A percentile compares a stretch with the other conserved stretches of the same genome.
Evolutionary conservation across 163 green algal species (phyloP).

Genomic region (Smithsoniella earleae): DNA sequence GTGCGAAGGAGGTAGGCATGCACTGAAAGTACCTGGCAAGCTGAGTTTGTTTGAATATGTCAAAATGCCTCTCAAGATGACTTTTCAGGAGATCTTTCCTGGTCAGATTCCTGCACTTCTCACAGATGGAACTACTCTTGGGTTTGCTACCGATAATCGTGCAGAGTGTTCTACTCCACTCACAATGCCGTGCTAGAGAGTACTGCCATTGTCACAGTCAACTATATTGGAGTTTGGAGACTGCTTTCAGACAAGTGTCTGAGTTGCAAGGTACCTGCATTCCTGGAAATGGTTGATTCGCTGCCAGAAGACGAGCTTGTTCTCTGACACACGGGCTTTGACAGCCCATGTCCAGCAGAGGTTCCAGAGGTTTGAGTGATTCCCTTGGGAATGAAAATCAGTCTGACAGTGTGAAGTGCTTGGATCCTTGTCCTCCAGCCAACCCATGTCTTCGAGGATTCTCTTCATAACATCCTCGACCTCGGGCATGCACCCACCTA

Average conservation of each 20-base stretch:
- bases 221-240: not conserved
- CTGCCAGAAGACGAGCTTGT: slow-evolving; percentile 48
- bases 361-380: no score
- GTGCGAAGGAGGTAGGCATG: slow-evolving; percentile 52
- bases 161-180: no score
- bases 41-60: slow-evolving; percentile 10
- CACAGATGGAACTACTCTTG: no score
- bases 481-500: not conserved
- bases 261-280: slow-evolving; percentile 31
- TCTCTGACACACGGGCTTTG: slow-evolving; percentile 32
- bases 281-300: slow-evolving; percentile 54
- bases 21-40: slow-evolving; percentile 43
- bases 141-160: no score
- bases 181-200: not conserved
- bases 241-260: no score
- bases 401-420: no score
- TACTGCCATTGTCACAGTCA: not conserved
- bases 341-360: slow-evolving; percentile 44
- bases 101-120: slow-evolving; percentile 42
- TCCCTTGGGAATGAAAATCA: no score
- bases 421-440: not conserved
- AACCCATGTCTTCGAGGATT: not conserved
- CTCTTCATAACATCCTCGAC: not conserved
- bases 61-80: slow-evolving; percentile 46
- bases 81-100: slow-evolving; percentile 54